These are phyloP conservation scores for Trichoderma sp. DNA, from an alignment of 2,329 filamentous ascomycete species.

Conservation along the genomic window DNA sequence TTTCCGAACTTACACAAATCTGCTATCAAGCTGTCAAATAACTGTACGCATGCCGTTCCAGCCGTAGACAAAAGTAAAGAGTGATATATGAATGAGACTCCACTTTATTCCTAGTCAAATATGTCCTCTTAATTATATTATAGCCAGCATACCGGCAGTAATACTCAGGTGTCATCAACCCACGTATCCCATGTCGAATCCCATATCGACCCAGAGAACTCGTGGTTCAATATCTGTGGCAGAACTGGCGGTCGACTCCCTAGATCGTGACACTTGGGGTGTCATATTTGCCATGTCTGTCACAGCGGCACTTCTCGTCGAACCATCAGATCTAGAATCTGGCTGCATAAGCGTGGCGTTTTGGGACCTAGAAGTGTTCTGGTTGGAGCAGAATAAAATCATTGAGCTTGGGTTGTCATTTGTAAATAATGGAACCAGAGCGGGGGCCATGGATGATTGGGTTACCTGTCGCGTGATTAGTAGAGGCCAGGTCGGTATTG, in stretches of 20 bases:
- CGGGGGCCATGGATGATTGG: not conserved
- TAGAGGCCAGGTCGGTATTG: not conserved
- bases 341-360: not conserved
- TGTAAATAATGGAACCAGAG: not conserved
- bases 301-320: not conserved
- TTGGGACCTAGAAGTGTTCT: not conserved
- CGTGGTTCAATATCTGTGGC: not conserved
- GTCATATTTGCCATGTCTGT: not conserved
- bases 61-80: not conserved
- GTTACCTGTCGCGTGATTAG: not conserved
- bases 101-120: not conserved
- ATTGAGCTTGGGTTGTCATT: not conserved
- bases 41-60: not conserved
- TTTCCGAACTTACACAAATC: too few species aligned
- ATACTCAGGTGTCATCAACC: not conserved
- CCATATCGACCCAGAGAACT: not conserved
- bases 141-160: not conserved
- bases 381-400: not conserved
- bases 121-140: not conserved
- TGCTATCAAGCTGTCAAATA: not conserved
- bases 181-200: not conserved
- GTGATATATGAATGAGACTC: too few species aligned
- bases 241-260: not conserved
- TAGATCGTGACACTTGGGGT: not conserved
- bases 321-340: not conserved